Percentiles rank a stretch among this genome's conserved stretches.
These are phyloP conservation scores for Cladosporium sp. DNA, from an alignment of 2,329 filamentous ascomycete genomes.

Conservation along the genomic window DNA sequence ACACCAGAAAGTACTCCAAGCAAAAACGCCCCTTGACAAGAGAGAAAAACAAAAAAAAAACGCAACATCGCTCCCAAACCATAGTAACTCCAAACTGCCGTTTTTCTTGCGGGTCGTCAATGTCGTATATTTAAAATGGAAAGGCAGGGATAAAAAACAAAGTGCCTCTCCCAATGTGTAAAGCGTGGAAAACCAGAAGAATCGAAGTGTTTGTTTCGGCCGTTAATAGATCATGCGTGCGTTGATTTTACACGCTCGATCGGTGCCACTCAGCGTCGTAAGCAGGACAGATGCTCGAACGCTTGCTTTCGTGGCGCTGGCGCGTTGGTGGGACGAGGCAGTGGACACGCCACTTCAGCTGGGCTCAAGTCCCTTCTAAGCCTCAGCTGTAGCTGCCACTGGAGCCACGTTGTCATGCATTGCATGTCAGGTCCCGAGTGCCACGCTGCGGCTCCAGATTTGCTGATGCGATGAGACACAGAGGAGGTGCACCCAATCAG, in stretches of 20 bases:
- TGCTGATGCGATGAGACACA: not conserved
- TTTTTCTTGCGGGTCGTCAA: constrained; percentile 1
- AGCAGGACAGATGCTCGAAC: not conserved
- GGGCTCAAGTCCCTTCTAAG: not conserved
- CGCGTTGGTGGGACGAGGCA: not conserved
- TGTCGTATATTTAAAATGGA: constrained; percentile 8
- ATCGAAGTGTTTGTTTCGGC: not conserved
- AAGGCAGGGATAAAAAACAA: not conserved
- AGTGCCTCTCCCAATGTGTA: not conserved
- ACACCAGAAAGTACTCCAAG: constrained; percentile 1
- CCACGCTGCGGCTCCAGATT: not conserved
- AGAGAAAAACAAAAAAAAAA: not conserved
- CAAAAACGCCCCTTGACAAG: not conserved
- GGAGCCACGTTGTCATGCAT: constrained; percentile 9
- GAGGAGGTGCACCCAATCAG: constrained; percentile 17
- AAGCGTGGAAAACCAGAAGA: not conserved
- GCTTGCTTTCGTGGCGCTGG: not conserved
- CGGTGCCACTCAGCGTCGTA: not conserved
- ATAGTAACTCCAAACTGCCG: constrained; percentile 1
- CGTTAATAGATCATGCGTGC: not conserved
- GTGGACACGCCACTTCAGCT: constrained; percentile 1
- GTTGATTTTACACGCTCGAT: not conserved
- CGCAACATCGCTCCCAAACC: not conserved
- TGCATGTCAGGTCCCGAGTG: constrained; percentile 4
- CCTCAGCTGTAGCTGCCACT: constrained; percentile 6